phyloP scores from a whole-genome alignment of 495 filamentous ascomycete genomes.

The Penicillium parvum region DNA sequence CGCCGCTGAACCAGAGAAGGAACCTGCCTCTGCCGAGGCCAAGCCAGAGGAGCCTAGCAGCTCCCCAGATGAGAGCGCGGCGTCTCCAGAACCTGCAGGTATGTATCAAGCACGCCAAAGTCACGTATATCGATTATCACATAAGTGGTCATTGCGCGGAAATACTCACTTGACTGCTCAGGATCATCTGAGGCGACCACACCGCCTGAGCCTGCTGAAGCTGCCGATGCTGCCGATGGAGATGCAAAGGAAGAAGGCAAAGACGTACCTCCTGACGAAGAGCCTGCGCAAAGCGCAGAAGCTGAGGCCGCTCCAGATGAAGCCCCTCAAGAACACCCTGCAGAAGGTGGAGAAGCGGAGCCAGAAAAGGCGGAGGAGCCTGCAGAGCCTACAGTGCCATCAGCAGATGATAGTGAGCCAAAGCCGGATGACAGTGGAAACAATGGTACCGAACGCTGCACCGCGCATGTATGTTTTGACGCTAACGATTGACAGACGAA shows the following conservation, averaged over 20 bases:
- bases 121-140: too few species aligned
- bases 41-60: slow-evolving; percentile 12
- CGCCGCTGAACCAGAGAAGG: slow-evolving; percentile 23
- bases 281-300: slow-evolving; percentile 15
- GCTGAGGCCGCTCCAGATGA: slow-evolving; percentile 16
- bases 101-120: slow-evolving; percentile 10
- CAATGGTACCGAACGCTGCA: slow-evolving; percentile 17
- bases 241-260: slow-evolving; percentile 24
- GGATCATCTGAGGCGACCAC: slow-evolving; percentile 27
- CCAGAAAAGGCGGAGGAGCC: slow-evolving; percentile 12
- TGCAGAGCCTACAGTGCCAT: slow-evolving; percentile 6
- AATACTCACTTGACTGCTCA: slow-evolving; percentile 19
- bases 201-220: slow-evolving; percentile 23
- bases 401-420: slow-evolving; percentile 10
- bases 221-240: slow-evolving; percentile 13
- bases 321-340: slow-evolving; percentile 14
- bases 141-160: too few species aligned
- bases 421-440: slow-evolving; percentile 13
- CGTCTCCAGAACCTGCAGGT: slow-evolving; percentile 29
- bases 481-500: slow-evolving; percentile 19
- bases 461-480: neutral
- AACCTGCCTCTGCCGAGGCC: slow-evolving; percentile 19
- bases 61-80: slow-evolving; percentile 21
- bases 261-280: slow-evolving; percentile 13
- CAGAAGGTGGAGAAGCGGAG: slow-evolving; percentile 13